Percentiles rank a stretch among this genome's conserved stretches.
These are phyloP conservation scores for Citrus reticulata DNA, from an alignment of 345 rosid species.

Conservation along the genomic window DNA sequence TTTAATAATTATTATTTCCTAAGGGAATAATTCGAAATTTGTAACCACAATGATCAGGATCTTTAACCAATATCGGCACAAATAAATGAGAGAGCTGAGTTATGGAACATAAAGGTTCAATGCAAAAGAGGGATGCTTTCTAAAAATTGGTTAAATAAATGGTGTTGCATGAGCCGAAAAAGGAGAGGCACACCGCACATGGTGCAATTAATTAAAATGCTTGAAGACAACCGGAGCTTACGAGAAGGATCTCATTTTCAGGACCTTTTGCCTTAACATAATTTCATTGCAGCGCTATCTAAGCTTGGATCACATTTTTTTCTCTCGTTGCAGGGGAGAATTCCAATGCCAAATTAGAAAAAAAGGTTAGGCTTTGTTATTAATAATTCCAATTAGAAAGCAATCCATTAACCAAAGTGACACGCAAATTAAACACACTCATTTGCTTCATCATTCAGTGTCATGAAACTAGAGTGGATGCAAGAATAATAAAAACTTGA, in stretches of 20 bases:
- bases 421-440: background rate
- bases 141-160: background rate
- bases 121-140: background rate
- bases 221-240: background rate
- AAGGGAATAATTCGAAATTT: too few relatives aligned
- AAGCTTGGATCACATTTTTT: background rate
- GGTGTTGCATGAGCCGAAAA: background rate
- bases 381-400: background rate
- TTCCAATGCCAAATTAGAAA: background rate
- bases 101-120: background rate
- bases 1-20: too few relatives aligned
- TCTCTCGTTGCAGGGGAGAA: background rate
- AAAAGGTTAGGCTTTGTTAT: background rate
- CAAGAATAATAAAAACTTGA: background rate
- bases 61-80: background rate
- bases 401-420: background rate
- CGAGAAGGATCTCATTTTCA: background rate
- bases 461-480: background rate
- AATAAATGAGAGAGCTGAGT: background rate
- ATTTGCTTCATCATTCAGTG: background rate
- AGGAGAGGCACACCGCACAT: background rate
- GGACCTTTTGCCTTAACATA: background rate
- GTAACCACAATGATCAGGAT: too few relatives aligned
- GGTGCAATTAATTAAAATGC: background rate
- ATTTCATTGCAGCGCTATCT: background rate